Conservation (phyloP, 1,284 basidiomycete species). For the Ceratobasidium sp. region DNA sequence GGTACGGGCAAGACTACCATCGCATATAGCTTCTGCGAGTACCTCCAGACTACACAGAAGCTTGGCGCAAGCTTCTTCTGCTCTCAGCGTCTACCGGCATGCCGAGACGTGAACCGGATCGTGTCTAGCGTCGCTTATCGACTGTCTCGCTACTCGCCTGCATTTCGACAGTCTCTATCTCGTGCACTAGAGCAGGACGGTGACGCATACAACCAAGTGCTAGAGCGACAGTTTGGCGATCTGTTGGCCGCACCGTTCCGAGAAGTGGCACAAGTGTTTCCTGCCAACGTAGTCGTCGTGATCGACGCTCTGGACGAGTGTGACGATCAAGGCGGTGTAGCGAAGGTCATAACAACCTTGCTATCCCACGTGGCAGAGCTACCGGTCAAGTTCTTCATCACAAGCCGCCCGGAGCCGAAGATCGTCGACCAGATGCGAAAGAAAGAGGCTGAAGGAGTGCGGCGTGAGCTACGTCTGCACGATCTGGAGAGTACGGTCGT, state of each 20-base stretch:
- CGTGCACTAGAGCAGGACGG: background rate
- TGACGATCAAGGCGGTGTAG: background rate
- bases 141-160: background rate
- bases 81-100: background rate
- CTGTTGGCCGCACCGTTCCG: background rate
- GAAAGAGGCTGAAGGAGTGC: background rate
- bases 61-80: constrained; percentile 34
- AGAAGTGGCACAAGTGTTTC: background rate
- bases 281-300: background rate
- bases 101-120: constrained; percentile 21
- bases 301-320: constrained; percentile 37
- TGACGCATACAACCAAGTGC: background rate
- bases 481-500: background rate
- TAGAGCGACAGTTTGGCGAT: background rate
- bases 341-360: background rate
- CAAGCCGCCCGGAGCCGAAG: constrained; percentile 12
- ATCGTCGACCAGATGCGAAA: background rate
- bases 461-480: background rate
- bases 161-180: background rate
- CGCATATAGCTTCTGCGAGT: constrained; percentile 2
- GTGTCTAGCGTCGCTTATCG: background rate
- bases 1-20: constrained; percentile 21
- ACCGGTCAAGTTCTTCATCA: constrained; percentile 1
- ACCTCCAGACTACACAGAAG: background rate
- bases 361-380: background rate